Conservation (phyloP, 2,329 filamentous ascomycete genomes). For the Coniochaeta hoffmannii region DNA sequence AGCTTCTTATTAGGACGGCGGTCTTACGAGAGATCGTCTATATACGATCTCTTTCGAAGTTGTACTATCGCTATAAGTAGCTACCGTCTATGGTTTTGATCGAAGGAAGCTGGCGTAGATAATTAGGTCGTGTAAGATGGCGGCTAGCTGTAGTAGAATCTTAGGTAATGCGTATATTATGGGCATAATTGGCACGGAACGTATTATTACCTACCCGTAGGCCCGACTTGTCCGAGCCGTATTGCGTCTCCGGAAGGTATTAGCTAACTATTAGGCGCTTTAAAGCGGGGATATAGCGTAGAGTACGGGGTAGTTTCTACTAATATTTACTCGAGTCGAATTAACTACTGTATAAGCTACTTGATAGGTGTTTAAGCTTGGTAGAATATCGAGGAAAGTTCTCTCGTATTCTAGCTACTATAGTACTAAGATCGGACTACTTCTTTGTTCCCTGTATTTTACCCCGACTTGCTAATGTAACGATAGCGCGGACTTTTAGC, state of each 20-base stretch:
- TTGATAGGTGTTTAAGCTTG: too few relatives aligned
- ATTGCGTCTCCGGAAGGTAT: neutral
- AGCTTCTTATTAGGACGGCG: neutral
- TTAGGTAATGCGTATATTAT: neutral
- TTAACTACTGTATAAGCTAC: neutral
- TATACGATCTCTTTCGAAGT: conserved; percentile 4
- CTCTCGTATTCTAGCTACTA: too few relatives aligned
- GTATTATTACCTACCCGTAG: neutral
- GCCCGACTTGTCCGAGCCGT: neutral
- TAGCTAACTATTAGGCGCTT: neutral
- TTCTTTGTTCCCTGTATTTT: too few relatives aligned
- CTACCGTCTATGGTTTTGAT: neutral
- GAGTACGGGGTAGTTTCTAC: neutral
- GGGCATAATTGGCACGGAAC: neutral
- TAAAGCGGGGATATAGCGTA: neutral
- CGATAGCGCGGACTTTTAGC: too few relatives aligned
- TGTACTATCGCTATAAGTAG: conserved; percentile 6
- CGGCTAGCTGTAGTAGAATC: neutral
- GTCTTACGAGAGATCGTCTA: neutral
- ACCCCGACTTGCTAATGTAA: too few relatives aligned
- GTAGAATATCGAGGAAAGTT: too few relatives aligned
- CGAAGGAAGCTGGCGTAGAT: neutral
- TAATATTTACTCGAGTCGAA: too few relatives aligned
- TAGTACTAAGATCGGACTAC: too few relatives aligned
- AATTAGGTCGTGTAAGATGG: neutral